Evolutionary conservation across 1,284 basidiomycete genomes (phyloP), one percentile per base, ranked within the genome.

Genomic region (Rhodotorula glutinis): DNA sequence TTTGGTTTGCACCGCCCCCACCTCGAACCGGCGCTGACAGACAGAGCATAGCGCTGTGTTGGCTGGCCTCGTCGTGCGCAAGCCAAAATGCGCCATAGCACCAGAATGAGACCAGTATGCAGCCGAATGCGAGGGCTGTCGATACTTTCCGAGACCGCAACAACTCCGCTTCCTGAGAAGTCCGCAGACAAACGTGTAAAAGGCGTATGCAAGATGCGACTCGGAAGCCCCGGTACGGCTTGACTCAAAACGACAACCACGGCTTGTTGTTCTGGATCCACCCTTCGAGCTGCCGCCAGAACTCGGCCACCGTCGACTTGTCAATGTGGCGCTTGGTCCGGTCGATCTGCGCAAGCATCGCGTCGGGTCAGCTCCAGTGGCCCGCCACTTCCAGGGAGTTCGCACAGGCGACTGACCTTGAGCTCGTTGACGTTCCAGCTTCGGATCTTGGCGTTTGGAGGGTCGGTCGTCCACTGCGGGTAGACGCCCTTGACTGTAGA

Each of bases 401-500:
- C 21, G 52, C 5, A n/a, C 1, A 14, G 47, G 49, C 9, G 10
- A n/a, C 81, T 72, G 64, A 91, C 92, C 83, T 91, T 91, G 71
- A 98, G 83, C 76, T 94, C 91, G 0, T 89, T 89, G 23, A 98
- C 93, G 77, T 97, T 98, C 95, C 95, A 98, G 74, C 96, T 92
- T 76, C 89, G 88, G 69, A 97, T 89, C 72, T 89, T 91, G 0
- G 86, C 80, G 73, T 94, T 94, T 46, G 88, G 87, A 7, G 90
- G 88, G 73, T 96, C 93, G 75, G 93, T 94, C 56, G 88, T 85
- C 89, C 92, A 95, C 33, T 92, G 87, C 55, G 97, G 88, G 77
- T 96, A 93, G 44, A 96, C 84, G 4, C 93, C 93, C 78, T 93
- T 93, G 40, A 96, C 92, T 94, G 21, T 30, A 53, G 61, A 44